Conservation (phyloP, 768 basidiomycete species). For the Suillus luteus region DNA sequence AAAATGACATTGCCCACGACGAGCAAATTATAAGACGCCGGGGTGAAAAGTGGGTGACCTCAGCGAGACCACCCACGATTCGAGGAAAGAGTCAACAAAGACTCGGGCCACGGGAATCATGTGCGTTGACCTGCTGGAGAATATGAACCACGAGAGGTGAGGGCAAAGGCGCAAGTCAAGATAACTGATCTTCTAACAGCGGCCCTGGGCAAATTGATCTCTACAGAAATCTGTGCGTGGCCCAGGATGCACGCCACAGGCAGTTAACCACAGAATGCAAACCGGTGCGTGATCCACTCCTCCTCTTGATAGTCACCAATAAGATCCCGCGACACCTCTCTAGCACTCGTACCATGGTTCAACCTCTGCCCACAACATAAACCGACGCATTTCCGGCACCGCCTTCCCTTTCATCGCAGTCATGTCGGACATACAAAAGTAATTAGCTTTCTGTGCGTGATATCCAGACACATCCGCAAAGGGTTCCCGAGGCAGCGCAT, state of each 20-base stretch:
- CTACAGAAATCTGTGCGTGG: constrained; percentile 37
- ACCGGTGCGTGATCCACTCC: constrained; percentile 47
- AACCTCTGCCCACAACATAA: constrained; percentile 24
- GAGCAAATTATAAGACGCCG: constrained; percentile 57
- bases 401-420: constrained; percentile 42
- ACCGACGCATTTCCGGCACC: constrained; percentile 51
- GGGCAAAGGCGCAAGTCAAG: constrained; percentile 11
- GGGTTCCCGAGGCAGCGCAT: constrained; percentile 57
- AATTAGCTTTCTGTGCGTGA: constrained; percentile 28
- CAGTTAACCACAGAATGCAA: constrained; percentile 14
- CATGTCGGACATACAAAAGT: constrained; percentile 27
- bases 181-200: constrained; percentile 23
- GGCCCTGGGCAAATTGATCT: constrained; percentile 33
- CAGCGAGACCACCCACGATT: constrained; percentile 21
- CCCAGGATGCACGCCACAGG: constrained; percentile 24
- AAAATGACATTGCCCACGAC: constrained; percentile 48
- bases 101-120: constrained; percentile 43
- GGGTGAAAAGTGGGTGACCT: constrained; percentile 36
- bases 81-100: constrained; percentile 43
- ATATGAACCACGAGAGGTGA: constrained; percentile 26
- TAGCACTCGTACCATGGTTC: constrained; percentile 28
- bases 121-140: constrained; percentile 39
- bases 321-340: constrained; percentile 53
- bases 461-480: constrained; percentile 22
- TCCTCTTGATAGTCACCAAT: constrained; percentile 25